These are phyloP conservation scores for Crithidia thermophila DNA, from an alignment of 208 protist genomes.

Conservation along the genomic window DNA sequence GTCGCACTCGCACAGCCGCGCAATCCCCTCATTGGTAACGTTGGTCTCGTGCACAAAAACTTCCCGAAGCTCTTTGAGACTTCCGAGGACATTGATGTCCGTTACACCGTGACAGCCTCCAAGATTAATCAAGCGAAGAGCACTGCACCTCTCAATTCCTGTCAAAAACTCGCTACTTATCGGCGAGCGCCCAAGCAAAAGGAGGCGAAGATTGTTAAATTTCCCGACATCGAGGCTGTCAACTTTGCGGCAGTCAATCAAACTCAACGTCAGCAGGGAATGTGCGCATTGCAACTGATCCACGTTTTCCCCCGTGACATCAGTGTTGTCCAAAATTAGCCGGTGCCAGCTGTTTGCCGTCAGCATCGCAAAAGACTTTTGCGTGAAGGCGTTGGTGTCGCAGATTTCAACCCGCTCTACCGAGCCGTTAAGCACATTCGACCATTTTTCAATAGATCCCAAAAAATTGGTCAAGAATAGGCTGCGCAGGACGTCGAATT, in stretches of 20 bases:
- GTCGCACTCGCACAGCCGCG: slow-evolving; percentile 27
- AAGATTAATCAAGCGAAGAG: slow-evolving; percentile 18
- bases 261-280: slow-evolving; percentile 12
- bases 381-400: background rate
- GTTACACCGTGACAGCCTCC: slow-evolving; percentile 15
- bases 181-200: slow-evolving; percentile 8
- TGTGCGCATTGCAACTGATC: background rate
- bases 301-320: background rate
- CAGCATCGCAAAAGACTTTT: background rate
- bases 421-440: background rate
- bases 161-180: slow-evolving; percentile 8
- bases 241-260: slow-evolving; percentile 25
- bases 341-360: background rate
- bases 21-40: slow-evolving; percentile 41
- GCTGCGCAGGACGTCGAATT: background rate
- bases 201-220: slow-evolving; percentile 17
- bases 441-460: slow-evolving; percentile 8
- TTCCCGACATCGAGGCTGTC: background rate
- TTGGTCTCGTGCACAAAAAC: slow-evolving; percentile 48
- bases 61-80: slow-evolving; percentile 31
- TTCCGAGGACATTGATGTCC: slow-evolving; percentile 9
- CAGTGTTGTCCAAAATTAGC: slow-evolving; percentile 26
- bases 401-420: slow-evolving; percentile 18
- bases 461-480: slow-evolving; percentile 10
- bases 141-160: slow-evolving; percentile 11